Percentiles rank a stretch among this genome's conserved stretches.
phyloP scores from a whole-genome alignment of 805 yeast genomes.

The Helenozyma rhizophorensis region DNA sequence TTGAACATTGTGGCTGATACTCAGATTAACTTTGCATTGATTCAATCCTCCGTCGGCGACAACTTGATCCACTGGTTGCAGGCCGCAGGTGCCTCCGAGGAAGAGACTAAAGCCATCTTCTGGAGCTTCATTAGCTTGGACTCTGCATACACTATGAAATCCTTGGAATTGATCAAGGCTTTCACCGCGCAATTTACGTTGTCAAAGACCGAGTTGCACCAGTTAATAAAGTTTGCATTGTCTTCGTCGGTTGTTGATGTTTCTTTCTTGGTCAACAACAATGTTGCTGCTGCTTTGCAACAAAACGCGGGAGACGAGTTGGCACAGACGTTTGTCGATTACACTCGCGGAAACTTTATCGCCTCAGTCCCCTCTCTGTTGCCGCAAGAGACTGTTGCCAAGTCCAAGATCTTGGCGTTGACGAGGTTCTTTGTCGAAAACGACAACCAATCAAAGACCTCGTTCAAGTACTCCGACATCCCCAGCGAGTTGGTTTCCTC shows the following conservation, averaged over 20 bases:
- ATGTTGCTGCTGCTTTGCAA: slow-evolving; percentile 31
- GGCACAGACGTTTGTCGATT: slow-evolving; percentile 26
- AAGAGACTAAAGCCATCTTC: slow-evolving; percentile 26
- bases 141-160: slow-evolving; percentile 20
- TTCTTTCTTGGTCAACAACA: slow-evolving; percentile 38
- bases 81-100: slow-evolving; percentile 26
- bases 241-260: slow-evolving; percentile 34
- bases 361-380: slow-evolving; percentile 18
- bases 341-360: slow-evolving; percentile 33
- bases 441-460: slow-evolving; percentile 20
- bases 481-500: slow-evolving; percentile 26
- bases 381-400: slow-evolving; percentile 24
- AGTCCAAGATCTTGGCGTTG: slow-evolving; percentile 38
- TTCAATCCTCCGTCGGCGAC: slow-evolving; percentile 32
- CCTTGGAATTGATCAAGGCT: slow-evolving; percentile 32
- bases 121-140: slow-evolving; percentile 39
- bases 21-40: slow-evolving; percentile 27
- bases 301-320: slow-evolving; percentile 24
- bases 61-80: slow-evolving; percentile 35
- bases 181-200: slow-evolving; percentile 28
- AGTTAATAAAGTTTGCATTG: slow-evolving; percentile 34
- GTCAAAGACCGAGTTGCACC: slow-evolving; percentile 21
- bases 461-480: slow-evolving; percentile 34
- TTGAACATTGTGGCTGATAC: slow-evolving; percentile 28
- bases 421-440: slow-evolving; percentile 32